Evolutionary conservation across 2,329 filamentous ascomycete genomes (phyloP), one percentile per base, ranked within the genome.

Genomic region (Neopestalotiopsis sp.): DNA sequence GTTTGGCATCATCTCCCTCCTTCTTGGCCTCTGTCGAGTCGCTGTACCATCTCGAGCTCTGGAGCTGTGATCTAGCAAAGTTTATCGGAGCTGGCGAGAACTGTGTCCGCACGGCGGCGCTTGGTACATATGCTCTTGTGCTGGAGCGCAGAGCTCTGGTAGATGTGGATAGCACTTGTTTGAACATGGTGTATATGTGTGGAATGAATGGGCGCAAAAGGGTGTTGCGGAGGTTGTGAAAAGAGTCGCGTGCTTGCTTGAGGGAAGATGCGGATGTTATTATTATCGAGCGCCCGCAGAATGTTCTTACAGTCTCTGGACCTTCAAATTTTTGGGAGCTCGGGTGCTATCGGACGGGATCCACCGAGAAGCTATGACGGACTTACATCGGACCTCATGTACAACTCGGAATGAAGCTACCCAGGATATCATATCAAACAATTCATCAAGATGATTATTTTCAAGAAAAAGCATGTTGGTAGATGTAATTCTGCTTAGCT

Each of bases 111-210:
- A 73, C 34, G 65, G 87, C 73, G 71, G 82, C 81, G 79, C 84
- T 83, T 79, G 86, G 85, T 71, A 87, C 81, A 83, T 87, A 85
- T 68, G 71, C 79, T 75, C 74, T 75, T 28, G 77, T 73, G 73
- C 71, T 76, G 40, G 73, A 74, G 65, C 71, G 71, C 38, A 77
- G 66, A 63, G 75, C 76, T 74, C 75, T 76, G 10, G 76, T 72
- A 14, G 77, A 78, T 17, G 73, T 74, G 14, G 73, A 71, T 17
- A 79, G 69, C 12, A 73, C 72, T 74, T 75, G 76, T 71, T 72
- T 75, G 68, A 79, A 76, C 77, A 79, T 79, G 64, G 40, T 76
- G 67, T 40, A 3, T 17, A 58, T 65, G 59, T 61, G 59, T 61
- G 28, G n/a, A 17, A 38, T 34, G 4, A 17, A 20, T 34, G 30